Evolutionary conservation across 2,329 filamentous ascomycete species (phyloP), one percentile per base, ranked within the genome.

Genomic region (Westerdykella sp.): DNA sequence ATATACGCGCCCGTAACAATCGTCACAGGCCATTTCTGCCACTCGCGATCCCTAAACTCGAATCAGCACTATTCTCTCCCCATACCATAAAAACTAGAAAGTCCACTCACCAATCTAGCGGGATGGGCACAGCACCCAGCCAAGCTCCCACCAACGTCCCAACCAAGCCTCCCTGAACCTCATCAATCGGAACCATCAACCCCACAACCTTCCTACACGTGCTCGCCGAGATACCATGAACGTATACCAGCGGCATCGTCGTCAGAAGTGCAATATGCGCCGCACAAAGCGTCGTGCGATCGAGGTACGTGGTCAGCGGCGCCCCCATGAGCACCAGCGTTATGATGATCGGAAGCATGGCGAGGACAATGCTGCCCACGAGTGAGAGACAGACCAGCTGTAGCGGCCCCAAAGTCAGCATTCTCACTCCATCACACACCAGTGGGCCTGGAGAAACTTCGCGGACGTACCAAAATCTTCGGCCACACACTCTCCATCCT

Each of bases 1-100:
- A 80, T 69, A 67, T 95, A 97, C 14, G 85, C 75, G 2, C 93
- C 93, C 2, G 79, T 81, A 4, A 97, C 69, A 45, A 98, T 85
- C 0, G 93, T 98, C 38, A 97, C 84, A 0, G 93, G 93, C 86
- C 91, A 98, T 66, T 84, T 87, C 78, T 98, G 93, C 93, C 93
- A 98, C 56, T 95, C 89, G n/a, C 93, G 82, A 66, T 98, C 93
- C 77, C 75, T 78, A 50, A 21, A 4, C 30, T 25, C 14, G n/a
- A 12, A 42, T 56, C 48, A 53, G 49, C 43, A 45, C 21, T 4
- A 34, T 34, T 9, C 32, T 14, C 10, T 12, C 9, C 15, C n/a
- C n/a, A 37, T 34, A 44, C 4, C 25, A 28, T 2, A 28, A 28
- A 12, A 28, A 28, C 4, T 10, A 10, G 11, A 44, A 43, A 37